Conservation (phyloP, 2,329 filamentous ascomycete species). For the Colletotrichum godetiae region DNA sequence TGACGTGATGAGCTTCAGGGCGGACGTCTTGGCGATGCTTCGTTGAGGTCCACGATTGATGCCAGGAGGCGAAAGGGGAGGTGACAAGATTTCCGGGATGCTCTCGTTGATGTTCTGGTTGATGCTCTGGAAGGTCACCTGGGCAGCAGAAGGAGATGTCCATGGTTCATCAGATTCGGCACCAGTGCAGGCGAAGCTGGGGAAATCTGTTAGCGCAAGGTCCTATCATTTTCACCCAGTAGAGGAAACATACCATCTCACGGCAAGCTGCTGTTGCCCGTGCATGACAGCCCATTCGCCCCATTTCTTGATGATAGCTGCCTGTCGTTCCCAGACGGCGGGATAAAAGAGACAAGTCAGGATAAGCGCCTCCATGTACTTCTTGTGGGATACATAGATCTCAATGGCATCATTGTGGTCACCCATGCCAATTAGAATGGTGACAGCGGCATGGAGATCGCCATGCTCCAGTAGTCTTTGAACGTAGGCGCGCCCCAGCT, state of each 20-base stretch:
- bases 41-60: conserved; percentile 68
- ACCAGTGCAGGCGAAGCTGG: conserved; percentile 87
- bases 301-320: conserved; percentile 91
- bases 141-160: conserved; percentile 83
- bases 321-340: conserved; percentile 89
- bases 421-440: conserved; percentile 91
- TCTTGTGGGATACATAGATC: conserved; percentile 91
- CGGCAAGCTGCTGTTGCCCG: conserved; percentile 89
- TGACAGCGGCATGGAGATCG: conserved; percentile 91
- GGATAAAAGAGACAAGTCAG: conserved; percentile 87
- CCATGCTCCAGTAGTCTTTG: conserved; percentile 90
- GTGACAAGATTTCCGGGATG: conserved; percentile 73
- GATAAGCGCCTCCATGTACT: conserved; percentile 92
- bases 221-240: background rate
- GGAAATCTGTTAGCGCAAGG: background rate
- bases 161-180: conserved; percentile 87
- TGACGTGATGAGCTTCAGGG: conserved; percentile 90
- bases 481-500: conserved; percentile 89
- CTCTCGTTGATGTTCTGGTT: conserved; percentile 62
- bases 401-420: conserved; percentile 96
- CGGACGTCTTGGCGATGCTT: conserved; percentile 81
- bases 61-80: conserved; percentile 79
- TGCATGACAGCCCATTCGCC: conserved; percentile 91
- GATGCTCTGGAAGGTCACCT: conserved; percentile 66
- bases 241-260: conserved; percentile 71